Evolutionary conservation across 768 basidiomycete species (phyloP).

Genomic region (Russula lepida): DNA sequence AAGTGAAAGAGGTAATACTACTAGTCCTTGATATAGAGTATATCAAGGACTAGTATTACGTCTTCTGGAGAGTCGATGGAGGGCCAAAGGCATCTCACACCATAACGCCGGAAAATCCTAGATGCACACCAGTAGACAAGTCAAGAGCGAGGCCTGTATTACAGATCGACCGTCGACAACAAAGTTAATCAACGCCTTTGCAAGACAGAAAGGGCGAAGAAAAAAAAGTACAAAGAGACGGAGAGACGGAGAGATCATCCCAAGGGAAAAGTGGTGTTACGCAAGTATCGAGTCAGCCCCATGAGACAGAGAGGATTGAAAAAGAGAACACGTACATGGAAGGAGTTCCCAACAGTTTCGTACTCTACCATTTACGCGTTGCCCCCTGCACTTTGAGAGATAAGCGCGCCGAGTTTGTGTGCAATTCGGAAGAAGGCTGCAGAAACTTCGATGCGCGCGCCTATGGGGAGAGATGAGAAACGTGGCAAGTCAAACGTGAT

Average conservation of each 20-base stretch:
- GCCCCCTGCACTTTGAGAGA: conserved; percentile 19
- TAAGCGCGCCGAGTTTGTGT: conserved; percentile 54
- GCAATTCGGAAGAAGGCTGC: conserved; percentile 61
- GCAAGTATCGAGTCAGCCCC: not conserved
- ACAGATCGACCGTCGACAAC: not conserved
- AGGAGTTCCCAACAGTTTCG: conserved; percentile 59
- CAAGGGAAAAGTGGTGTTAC: no score
- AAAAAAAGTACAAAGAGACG: not conserved
- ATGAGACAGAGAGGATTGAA: not conserved
- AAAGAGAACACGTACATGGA: conserved; percentile 50
- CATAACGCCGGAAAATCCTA: no score
- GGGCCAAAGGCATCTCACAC: no score
- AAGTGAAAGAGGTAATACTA: no score
- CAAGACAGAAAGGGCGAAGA: not conserved
- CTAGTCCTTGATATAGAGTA: no score
- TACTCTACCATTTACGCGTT: conserved; percentile 79
- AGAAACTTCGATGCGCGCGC: conserved; percentile 74
- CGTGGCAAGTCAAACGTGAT: conserved; percentile 64
- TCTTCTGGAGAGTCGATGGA: no score
- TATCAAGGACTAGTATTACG: no score
- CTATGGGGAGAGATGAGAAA: conserved; percentile 58
- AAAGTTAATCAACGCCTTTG: not conserved
- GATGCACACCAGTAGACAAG: no score
- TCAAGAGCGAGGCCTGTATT: not conserved
- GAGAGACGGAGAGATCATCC: no score